These are phyloP conservation scores for Umbellularia californica DNA, from an alignment of 164 flowering plant species.

Conservation along the genomic window DNA sequence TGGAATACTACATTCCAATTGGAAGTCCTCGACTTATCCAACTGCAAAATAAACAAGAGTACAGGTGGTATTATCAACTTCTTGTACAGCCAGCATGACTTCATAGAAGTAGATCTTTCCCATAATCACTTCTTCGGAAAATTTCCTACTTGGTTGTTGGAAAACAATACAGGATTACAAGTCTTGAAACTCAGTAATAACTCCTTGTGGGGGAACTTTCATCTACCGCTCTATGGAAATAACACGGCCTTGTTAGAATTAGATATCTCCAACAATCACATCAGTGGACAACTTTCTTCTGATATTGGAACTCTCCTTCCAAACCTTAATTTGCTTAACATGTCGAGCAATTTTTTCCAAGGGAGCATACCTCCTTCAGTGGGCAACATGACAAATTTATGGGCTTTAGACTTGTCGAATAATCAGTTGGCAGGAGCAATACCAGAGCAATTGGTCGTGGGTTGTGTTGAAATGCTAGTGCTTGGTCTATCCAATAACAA, in stretches of 20 bases:
- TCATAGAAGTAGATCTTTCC: constrained; percentile 3
- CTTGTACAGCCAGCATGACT: neutral
- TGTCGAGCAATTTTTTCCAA: constrained; percentile 8
- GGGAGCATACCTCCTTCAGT: constrained; percentile 19
- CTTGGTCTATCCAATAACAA: constrained; percentile 17
- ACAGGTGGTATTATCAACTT: neutral
- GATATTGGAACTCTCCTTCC: neutral
- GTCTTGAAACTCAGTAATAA: neutral
- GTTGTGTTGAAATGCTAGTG: neutral
- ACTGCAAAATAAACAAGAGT: constrained; percentile 1
- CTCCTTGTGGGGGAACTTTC: constrained; percentile 3
- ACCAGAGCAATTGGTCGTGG: constrained; percentile 8
- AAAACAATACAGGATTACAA: constrained; percentile 4
- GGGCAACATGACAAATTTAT: constrained; percentile 7
- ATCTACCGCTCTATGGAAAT: neutral
- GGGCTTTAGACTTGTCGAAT: constrained; percentile 13
- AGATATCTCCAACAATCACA: constrained; percentile 4
- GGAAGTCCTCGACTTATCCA: neutral
- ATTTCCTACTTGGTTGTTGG: constrained; percentile 6
- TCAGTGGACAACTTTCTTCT: neutral
- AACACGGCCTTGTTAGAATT: neutral
- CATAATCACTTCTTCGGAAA: constrained; percentile 9
- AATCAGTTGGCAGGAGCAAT: constrained; percentile 20
- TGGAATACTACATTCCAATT: constrained; percentile 8
- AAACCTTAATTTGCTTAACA: neutral